Evolutionary conservation across 2,329 filamentous ascomycete species (phyloP).

Genomic region (Thelonectria blattea): DNA sequence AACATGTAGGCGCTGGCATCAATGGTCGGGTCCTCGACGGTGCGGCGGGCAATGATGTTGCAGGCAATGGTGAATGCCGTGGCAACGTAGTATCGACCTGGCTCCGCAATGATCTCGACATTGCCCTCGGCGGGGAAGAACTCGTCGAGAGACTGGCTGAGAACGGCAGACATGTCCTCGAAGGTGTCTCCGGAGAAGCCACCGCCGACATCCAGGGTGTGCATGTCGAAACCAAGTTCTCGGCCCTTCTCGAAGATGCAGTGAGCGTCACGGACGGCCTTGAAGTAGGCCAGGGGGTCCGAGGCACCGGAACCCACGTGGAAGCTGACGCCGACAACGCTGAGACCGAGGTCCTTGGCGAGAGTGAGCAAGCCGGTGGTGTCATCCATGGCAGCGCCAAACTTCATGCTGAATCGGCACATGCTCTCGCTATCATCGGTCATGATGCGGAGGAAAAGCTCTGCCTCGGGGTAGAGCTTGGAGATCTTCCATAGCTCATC

Average conservation of each 20-base stretch:
- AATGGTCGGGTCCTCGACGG: slow-evolving; percentile 73
- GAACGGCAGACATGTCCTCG: slow-evolving; percentile 83
- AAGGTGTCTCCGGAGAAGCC: slow-evolving; percentile 93
- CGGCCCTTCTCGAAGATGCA: slow-evolving; percentile 85
- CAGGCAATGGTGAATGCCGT: slow-evolving; percentile 93
- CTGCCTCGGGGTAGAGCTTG: slow-evolving; percentile 84
- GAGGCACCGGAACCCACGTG: slow-evolving; percentile 96
- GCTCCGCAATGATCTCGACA: slow-evolving; percentile 91
- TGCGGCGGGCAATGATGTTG: slow-evolving; percentile 94
- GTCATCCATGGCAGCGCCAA: slow-evolving; percentile 86
- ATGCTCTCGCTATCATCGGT: slow-evolving; percentile 95
- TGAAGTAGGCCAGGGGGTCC: slow-evolving; percentile 88
- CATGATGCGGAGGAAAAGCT: slow-evolving; percentile 91
- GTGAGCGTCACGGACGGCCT: slow-evolving; percentile 89
- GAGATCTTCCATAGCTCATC: slow-evolving; percentile 99
- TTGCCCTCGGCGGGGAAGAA: slow-evolving; percentile 78
- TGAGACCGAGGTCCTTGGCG: slow-evolving; percentile 82
- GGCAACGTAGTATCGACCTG: slow-evolving; percentile 94
- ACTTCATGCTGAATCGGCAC: slow-evolving; percentile 96
- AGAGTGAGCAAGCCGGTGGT: slow-evolving; percentile 78
- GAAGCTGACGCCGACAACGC: slow-evolving; percentile 95
- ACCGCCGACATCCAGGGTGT: slow-evolving; percentile 91
- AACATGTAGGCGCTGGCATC: slow-evolving; percentile 86
- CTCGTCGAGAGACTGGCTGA: slow-evolving; percentile 80
- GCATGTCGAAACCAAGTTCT: slow-evolving; percentile 77